These are phyloP conservation scores for Penicillium aurantiogriseum DNA, from an alignment of 2,329 filamentous ascomycete genomes.

Conservation along the genomic window DNA sequence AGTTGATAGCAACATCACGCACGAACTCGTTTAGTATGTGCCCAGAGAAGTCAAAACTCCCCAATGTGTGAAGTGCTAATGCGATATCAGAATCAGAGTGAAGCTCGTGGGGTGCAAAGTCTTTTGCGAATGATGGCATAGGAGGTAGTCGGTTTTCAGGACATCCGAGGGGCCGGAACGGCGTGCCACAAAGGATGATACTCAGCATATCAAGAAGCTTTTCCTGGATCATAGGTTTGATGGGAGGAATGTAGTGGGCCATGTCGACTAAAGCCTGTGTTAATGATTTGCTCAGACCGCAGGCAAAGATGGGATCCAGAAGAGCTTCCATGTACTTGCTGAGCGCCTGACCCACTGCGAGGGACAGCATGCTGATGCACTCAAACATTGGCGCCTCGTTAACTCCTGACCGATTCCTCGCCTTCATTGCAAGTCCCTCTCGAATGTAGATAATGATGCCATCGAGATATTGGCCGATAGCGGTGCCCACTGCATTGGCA, in stretches of 20 bases:
- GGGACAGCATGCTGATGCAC: constrained; percentile 93
- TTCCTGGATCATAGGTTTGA: constrained; percentile 90
- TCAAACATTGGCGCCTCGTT: constrained; percentile 82
- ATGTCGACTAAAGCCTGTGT: constrained; percentile 97
- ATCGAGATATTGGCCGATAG: constrained; percentile 92
- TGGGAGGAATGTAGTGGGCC: constrained; percentile 96
- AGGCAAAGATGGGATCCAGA: constrained; percentile 94
- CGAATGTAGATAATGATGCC: constrained; percentile 90
- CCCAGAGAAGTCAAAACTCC: constrained; percentile 91
- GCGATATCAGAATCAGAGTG: constrained; percentile 86
- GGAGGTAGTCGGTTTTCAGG: constrained; percentile 81
- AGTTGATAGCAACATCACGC: constrained; percentile 94
- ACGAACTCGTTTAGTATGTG: constrained; percentile 98
- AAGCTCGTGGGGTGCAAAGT: constrained; percentile 79
- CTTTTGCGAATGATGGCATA: constrained; percentile 79
- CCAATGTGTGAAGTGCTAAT: constrained; percentile 86
- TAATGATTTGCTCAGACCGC: constrained; percentile 87
- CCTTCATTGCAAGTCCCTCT: constrained; percentile 81
- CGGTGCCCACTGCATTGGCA: constrained; percentile 91
- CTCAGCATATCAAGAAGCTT: constrained; percentile 92
- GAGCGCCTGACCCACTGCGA: constrained; percentile 91
- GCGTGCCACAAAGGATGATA: constrained; percentile 85
- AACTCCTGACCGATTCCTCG: constrained; percentile 57
- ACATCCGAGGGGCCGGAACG: constrained; percentile 88
- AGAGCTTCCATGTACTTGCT: constrained; percentile 98